Evolutionary conservation across 176 grass and related monocot species (phyloP), one percentile per base, ranked within the genome.

Genomic region (Carex myosuroides): DNA sequence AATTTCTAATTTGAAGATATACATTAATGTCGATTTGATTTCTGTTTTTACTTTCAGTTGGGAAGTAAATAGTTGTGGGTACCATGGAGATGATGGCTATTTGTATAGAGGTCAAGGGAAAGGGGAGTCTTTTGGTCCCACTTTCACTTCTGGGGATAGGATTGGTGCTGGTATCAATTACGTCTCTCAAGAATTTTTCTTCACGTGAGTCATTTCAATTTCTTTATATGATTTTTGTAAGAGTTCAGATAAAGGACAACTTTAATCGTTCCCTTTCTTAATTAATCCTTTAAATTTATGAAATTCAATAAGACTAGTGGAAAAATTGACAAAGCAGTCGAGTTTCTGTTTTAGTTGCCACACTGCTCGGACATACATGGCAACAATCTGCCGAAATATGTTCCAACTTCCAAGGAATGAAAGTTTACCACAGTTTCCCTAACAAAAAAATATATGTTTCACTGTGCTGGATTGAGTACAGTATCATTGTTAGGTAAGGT

Each of bases 161-260:
- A 85, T 99, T 85, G 97, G 97, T 35, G 91, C 90, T 37, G 93
- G 97, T 79, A 94, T 99, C 83, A 99, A 95, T 81, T 99, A 94
- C 72, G 80, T 89, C 71, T 86, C 88, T 48, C 88, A 96, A 83
- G 90, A 96, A 80, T 56, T 88, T n/a, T 99, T 99, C 85, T 99
- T 94, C 88, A 99, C 93, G 93, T 99, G 89, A 94, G 97, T 85
- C 46, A 33, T 30, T 66, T 30, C 44, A 2, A 61, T 55, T 54
- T 80, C 39, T 64, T 60, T 64, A 46, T 9, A 17, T 57, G 22
- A 57, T 78, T 57, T 76, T 73, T 56, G 13, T 54, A 75, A 54
- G 22, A 54, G 46, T 54, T 7, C 4, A 0, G 71, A 48, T 50
- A 22, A 13, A 11, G 44, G 70, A 14, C 5, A 22, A 57, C 50